Conservation (phyloP, 345 rosid species). For the Bruguiera parviflora region DNA sequence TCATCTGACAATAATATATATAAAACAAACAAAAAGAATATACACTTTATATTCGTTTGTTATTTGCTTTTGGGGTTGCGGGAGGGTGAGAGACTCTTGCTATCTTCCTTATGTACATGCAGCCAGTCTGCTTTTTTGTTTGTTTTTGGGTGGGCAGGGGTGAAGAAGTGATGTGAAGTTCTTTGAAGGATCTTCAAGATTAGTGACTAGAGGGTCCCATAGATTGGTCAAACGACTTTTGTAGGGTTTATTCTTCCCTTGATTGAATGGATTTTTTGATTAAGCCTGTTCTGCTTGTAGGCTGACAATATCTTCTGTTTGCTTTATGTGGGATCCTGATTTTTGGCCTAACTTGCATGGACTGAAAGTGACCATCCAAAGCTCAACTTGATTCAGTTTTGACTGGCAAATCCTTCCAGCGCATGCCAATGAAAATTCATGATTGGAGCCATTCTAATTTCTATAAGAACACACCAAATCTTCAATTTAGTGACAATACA, state of each 20-base stretch:
- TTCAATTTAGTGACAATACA: too few species aligned
- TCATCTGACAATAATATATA: too few species aligned
- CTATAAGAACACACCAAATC: too few species aligned
- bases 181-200: background rate
- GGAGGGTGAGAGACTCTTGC: too few species aligned
- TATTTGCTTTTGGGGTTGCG: too few species aligned
- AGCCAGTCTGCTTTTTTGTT: background rate
- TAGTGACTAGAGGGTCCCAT: conserved; percentile 12
- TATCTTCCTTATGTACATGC: background rate
- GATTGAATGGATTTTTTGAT: conserved; percentile 12
- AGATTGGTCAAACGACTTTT: conserved; percentile 24
- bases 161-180: background rate
- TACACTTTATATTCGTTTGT: too few species aligned
- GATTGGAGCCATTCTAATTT: conserved; percentile 5
- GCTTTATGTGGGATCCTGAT: conserved; percentile 49
- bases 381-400: conserved; percentile 2
- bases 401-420: background rate
- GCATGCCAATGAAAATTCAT: conserved; percentile 15
- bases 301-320: conserved; percentile 47
- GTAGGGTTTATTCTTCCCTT: conserved; percentile 16
- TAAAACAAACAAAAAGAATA: too few species aligned
- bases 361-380: conserved; percentile 22
- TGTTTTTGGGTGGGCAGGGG: background rate
- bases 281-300: conserved; percentile 37
- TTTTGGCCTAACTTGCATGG: conserved; percentile 21